Evolutionary conservation across 345 rosid genomes (phyloP).

Genomic region (Gossypium arboreum): DNA sequence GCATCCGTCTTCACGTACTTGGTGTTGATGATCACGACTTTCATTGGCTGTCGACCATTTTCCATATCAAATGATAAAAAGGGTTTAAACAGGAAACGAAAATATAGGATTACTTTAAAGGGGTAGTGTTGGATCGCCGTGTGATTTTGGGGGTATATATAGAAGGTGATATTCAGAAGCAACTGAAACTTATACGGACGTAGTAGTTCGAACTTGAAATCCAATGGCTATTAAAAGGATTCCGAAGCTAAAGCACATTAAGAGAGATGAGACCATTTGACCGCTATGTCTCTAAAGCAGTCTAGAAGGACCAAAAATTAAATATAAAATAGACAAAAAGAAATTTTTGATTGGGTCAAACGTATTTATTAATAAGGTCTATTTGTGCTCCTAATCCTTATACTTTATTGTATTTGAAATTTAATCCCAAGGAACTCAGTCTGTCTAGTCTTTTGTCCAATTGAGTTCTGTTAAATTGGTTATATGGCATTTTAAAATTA

Average conservation of each 20-base stretch:
- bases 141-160: background rate
- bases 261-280: constrained; percentile 4
- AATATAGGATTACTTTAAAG: no score
- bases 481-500: no score
- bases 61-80: background rate
- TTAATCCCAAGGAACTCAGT: no score
- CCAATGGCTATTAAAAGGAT: no score
- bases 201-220: background rate
- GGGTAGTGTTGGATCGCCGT: no score
- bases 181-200: background rate
- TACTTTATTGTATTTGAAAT: no score
- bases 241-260: background rate
- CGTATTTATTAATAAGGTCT: background rate
- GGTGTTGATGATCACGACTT: constrained; percentile 55
- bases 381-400: no score
- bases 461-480: no score
- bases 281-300: background rate
- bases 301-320: constrained; percentile 6
- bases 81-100: no score
- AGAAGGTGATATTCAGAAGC: background rate
- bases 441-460: no score
- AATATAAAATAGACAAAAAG: background rate
- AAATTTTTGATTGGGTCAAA: background rate
- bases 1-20: constrained; percentile 48
- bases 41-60: constrained; percentile 26